Evolutionary conservation across 2,329 filamentous ascomycete species (phyloP), one percentile per base, ranked within the genome.

Genomic region (Aureobasidium sp.): DNA sequence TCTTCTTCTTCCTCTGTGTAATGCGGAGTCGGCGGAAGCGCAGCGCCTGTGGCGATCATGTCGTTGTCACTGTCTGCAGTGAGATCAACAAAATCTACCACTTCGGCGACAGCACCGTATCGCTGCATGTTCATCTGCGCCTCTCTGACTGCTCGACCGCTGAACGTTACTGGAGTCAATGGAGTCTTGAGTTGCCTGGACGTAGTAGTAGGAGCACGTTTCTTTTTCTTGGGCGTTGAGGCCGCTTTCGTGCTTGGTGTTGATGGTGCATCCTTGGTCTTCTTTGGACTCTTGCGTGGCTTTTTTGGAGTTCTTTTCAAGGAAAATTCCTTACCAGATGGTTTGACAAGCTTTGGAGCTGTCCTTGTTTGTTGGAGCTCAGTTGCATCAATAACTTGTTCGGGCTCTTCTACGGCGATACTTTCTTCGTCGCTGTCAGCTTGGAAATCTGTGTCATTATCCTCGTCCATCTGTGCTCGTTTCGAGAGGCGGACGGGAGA

Each of bases 381-480:
- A 5, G 17, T 30, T 12, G 42, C 37, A 25, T 59, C 40, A 27
- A 53, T 45, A 12, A 58, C 57, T 41, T 61, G 61, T 14, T 57
- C 51, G 24, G 62, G 61, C 16, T 59, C 56, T 17, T 65, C 68
- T 27, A 66, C 68, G 52, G 56, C 61, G 11, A 42, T 34, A 40
- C 61, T 61, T 19, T 68, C 65, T 3, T 42, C 63, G 22, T 68
- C 69, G 38, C 64, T 70, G 14, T 68, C 65, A 12, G 66, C 71
- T 47, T 74, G 72, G 60, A 77, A 78, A 57, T 76, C 75, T 14
- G 75, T 78, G 57, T 77, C 75, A 54, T 68, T 72, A 14, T 72
- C 72, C 22, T 69, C 67, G 14, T 63, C 64, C 8, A 61, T 54
- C 52, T 66, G 65, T 39, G 58, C 58, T 63, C 65, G 60, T 53